Evolutionary conservation across 1,284 basidiomycete genomes (phyloP).

Genomic region (Leccinum variabile): DNA sequence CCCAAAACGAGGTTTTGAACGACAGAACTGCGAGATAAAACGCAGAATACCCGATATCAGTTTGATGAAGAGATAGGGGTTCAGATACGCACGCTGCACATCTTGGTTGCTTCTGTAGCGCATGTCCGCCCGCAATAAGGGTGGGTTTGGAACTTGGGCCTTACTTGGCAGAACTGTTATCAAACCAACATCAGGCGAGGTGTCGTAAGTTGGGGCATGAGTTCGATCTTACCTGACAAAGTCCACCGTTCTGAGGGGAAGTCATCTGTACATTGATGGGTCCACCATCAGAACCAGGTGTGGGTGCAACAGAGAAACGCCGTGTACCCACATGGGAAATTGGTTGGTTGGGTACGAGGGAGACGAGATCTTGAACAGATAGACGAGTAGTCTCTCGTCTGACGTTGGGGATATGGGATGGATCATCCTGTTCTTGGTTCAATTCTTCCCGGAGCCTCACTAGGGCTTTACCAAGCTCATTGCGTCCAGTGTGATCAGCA

Average conservation of each 20-base stretch:
- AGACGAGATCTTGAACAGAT: slow-evolving; percentile 35
- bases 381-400: slow-evolving; percentile 32
- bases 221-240: slow-evolving; percentile 34
- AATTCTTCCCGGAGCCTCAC: slow-evolving; percentile 55
- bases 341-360: slow-evolving; percentile 18
- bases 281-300: slow-evolving; percentile 1
- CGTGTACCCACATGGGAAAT: slow-evolving; percentile 6
- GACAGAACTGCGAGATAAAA: slow-evolving; percentile 29
- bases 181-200: slow-evolving; percentile 9
- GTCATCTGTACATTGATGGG: slow-evolving; percentile 1
- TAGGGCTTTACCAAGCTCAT: slow-evolving; percentile 71
- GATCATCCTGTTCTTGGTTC: slow-evolving; percentile 35
- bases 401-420: slow-evolving; percentile 28
- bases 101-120: slow-evolving; percentile 44
- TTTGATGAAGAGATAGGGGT: neutral
- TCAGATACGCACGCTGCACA: slow-evolving; percentile 29
- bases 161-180: slow-evolving; percentile 53
- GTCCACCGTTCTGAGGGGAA: slow-evolving; percentile 20
- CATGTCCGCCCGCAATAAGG: slow-evolving; percentile 64
- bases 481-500: slow-evolving; percentile 56
- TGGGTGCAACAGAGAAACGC: slow-evolving; percentile 5
- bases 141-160: slow-evolving; percentile 52
- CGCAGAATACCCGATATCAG: slow-evolving; percentile 2
- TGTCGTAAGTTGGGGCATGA: neutral
- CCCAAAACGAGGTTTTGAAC: slow-evolving; percentile 34